Evolutionary conservation across 805 yeast genomes (phyloP).

Genomic region (Yarrowia sp.): DNA sequence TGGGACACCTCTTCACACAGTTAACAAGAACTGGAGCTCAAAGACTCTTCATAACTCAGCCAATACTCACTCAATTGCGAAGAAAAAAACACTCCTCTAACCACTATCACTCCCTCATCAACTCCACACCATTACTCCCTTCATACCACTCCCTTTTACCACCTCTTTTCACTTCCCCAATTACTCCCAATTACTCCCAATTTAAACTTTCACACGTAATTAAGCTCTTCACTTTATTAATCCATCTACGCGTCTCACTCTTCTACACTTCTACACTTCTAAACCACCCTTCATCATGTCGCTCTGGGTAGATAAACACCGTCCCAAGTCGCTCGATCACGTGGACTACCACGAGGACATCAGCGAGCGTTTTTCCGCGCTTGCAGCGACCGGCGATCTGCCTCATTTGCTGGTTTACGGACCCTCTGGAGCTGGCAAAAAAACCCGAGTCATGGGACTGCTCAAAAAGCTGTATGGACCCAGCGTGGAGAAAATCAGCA

Average conservation of each 20-base stretch:
- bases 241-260: constrained; percentile 11
- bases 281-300: constrained; percentile 62
- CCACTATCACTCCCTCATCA: too few species aligned
- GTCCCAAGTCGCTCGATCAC: constrained; percentile 72
- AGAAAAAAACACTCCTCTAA: too few species aligned
- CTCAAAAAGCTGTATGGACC: constrained; percentile 81
- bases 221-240: not conserved
- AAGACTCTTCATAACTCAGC: not conserved
- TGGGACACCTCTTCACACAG: too few species aligned
- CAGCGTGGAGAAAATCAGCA: constrained; percentile 81
- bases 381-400: constrained; percentile 77
- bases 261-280: not conserved
- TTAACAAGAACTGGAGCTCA: too few species aligned
- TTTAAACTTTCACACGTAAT: too few species aligned
- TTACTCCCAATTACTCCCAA: too few species aligned
- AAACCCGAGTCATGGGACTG: constrained; percentile 86
- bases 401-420: constrained; percentile 95
- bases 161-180: too few species aligned
- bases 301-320: constrained; percentile 94
- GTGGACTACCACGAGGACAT: constrained; percentile 73
- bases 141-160: not conserved
- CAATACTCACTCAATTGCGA: too few species aligned
- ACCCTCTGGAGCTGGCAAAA: constrained; percentile 96
- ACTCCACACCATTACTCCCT: not conserved
- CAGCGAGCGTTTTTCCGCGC: constrained; percentile 66